phyloP scores from a whole-genome alignment of 164 flowering plant genomes.

The Piper betle region DNA sequence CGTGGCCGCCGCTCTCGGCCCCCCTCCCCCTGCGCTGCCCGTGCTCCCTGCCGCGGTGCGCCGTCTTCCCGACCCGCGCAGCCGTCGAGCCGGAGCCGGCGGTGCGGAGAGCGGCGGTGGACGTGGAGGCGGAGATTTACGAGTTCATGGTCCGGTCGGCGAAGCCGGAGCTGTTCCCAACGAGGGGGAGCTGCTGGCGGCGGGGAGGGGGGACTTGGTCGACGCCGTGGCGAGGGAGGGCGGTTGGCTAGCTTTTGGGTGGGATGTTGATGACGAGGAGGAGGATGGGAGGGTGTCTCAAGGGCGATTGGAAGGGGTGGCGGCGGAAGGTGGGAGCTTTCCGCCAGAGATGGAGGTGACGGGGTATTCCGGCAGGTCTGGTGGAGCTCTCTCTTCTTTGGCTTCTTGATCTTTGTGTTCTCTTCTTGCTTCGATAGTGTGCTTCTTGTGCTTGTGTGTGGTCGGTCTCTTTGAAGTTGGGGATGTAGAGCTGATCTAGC shows the following conservation, averaged over 20 bases:
- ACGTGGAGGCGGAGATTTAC: constrained; percentile 61
- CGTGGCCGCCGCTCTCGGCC: neutral
- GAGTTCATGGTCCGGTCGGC: constrained; percentile 61
- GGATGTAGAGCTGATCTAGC: neutral
- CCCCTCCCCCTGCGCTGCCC: neutral
- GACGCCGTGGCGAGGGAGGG: constrained; percentile 44
- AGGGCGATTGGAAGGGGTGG: constrained; percentile 3
- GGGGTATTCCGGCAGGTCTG: constrained; percentile 36
- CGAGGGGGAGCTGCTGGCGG: constrained; percentile 54
- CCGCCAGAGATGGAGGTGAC: constrained; percentile 5
- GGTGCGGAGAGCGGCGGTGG: constrained; percentile 19
- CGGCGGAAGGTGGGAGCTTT: constrained; percentile 7
- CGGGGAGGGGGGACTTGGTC: constrained; percentile 76
- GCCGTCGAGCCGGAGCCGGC: constrained; percentile 1
- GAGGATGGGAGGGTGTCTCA: constrained; percentile 13
- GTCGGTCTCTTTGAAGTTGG: neutral
- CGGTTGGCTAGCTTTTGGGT: constrained; percentile 75
- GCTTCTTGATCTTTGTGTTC: neutral
- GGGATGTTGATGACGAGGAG: constrained; percentile 38
- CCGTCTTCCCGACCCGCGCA: neutral
- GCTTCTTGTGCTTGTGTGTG: neutral
- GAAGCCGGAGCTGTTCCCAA: constrained; percentile 56
- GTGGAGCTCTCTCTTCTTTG: constrained; percentile 20
- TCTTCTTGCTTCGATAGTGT: neutral
- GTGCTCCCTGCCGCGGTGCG: neutral